Conservation (phyloP, 2,329 filamentous ascomycete species). For the Thyridium curvatum region DNA sequence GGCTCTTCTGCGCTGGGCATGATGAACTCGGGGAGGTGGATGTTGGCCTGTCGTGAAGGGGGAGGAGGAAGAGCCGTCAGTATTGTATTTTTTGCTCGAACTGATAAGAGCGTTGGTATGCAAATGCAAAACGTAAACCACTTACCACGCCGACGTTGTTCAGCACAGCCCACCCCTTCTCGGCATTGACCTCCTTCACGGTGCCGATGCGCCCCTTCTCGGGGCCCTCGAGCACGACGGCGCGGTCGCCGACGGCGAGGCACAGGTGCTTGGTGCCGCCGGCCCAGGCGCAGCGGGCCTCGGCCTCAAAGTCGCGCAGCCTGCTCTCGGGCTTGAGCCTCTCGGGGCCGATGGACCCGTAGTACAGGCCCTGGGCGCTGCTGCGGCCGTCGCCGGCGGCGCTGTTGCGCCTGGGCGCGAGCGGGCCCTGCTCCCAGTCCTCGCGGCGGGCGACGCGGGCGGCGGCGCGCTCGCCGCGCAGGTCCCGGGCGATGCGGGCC, state of each 20-base stretch:
- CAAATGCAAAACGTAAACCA: conserved; percentile 1
- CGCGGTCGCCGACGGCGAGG: conserved; percentile 66
- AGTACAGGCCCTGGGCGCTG: conserved; percentile 31
- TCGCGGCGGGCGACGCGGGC: conserved; percentile 54
- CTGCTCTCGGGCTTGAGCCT: conserved; percentile 19
- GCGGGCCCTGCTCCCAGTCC: conserved; percentile 70
- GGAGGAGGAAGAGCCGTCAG: neutral
- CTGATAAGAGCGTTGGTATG: neutral
- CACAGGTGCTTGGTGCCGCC: conserved; percentile 51
- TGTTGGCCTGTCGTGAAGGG: conserved; percentile 25
- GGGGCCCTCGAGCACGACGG: conserved; percentile 71
- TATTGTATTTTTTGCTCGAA: no score
- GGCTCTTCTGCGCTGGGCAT: conserved; percentile 19
- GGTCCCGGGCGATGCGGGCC: neutral
- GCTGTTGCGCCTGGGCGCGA: conserved; percentile 71
- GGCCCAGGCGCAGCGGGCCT: conserved; percentile 47
- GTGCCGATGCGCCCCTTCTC: conserved; percentile 79
- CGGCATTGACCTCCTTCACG: conserved; percentile 51
- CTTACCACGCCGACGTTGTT: conserved; percentile 59
- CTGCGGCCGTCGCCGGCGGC: conserved; percentile 55
- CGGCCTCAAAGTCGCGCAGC: conserved; percentile 27
- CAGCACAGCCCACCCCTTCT: conserved; percentile 53
- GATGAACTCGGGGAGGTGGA: conserved; percentile 32
- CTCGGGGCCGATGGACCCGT: conserved; percentile 17
- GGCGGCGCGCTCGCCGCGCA: conserved; percentile 4